phyloP scores from a whole-genome alignment of 148 eudicot species.

The Silene conica region DNA sequence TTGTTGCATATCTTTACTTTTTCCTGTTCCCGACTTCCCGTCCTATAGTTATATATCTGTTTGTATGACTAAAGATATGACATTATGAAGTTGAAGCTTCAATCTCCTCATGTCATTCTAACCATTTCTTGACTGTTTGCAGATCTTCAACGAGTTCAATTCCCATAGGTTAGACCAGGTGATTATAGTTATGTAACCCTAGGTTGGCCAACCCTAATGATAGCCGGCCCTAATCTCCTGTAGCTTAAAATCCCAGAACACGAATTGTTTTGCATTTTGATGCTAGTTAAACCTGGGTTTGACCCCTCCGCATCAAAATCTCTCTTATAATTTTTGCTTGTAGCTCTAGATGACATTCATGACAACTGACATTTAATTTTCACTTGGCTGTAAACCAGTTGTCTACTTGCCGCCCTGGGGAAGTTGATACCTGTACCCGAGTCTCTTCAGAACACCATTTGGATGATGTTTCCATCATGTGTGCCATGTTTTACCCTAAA shows the following conservation, averaged over 20 bases:
- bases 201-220: no score
- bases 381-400: constrained; percentile 33
- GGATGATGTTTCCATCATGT: neutral
- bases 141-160: no score
- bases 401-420: constrained; percentile 84
- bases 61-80: neutral
- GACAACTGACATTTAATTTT: neutral
- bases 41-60: neutral
- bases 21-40: neutral
- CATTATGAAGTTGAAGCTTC: neutral
- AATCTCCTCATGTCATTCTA: neutral
- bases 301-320: no score
- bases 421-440: constrained; percentile 72
- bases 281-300: neutral
- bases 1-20: no score
- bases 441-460: constrained; percentile 41
- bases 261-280: neutral
- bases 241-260: no score
- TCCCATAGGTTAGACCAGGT: no score
- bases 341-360: neutral
- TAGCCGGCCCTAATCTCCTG: no score
- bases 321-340: no score
- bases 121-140: constrained; percentile 9
- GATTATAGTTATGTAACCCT: no score
- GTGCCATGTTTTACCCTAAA: constrained; percentile 1